Conservation (phyloP, 1,284 basidiomycete species). For the Clitocybe nebularis region DNA sequence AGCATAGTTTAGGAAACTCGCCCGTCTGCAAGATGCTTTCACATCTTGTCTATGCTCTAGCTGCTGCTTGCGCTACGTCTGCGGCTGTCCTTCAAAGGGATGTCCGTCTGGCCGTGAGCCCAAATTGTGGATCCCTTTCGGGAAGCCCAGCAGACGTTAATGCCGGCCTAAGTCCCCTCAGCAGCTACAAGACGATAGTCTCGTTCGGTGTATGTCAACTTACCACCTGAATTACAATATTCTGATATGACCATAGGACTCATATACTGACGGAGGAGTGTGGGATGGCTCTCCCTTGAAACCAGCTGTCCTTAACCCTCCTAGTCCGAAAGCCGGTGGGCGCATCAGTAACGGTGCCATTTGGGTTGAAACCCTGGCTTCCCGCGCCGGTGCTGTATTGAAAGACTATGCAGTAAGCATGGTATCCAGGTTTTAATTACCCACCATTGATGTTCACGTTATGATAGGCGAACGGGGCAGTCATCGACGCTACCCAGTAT, state of each 20-base stretch:
- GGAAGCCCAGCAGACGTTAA: constrained; percentile 41
- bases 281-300: constrained; percentile 25
- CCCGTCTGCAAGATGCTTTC: constrained; percentile 12
- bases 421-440: background rate
- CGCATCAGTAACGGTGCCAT: constrained; percentile 34
- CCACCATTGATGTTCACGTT: background rate
- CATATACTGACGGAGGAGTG: constrained; percentile 31
- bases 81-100: constrained; percentile 20
- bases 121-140: constrained; percentile 34
- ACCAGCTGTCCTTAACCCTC: constrained; percentile 27
- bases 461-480: constrained; percentile 29
- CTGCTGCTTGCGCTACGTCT: constrained; percentile 17
- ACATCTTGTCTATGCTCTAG: constrained; percentile 15
- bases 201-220: constrained; percentile 39
- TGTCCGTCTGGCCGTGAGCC: constrained; percentile 39
- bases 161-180: constrained; percentile 33
- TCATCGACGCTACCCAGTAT: constrained; percentile 33
- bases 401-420: constrained; percentile 41
- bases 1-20: background rate
- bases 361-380: constrained; percentile 35
- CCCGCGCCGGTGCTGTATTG: constrained; percentile 28
- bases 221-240: no score
- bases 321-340: constrained; percentile 33
- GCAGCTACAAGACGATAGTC: constrained; percentile 38
- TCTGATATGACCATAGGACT: no score